Percentiles rank a stretch among this genome's conserved stretches.
Evolutionary conservation across 2,329 filamentous ascomycete genomes (phyloP).

Genomic region (Botryotinia globosa): DNA sequence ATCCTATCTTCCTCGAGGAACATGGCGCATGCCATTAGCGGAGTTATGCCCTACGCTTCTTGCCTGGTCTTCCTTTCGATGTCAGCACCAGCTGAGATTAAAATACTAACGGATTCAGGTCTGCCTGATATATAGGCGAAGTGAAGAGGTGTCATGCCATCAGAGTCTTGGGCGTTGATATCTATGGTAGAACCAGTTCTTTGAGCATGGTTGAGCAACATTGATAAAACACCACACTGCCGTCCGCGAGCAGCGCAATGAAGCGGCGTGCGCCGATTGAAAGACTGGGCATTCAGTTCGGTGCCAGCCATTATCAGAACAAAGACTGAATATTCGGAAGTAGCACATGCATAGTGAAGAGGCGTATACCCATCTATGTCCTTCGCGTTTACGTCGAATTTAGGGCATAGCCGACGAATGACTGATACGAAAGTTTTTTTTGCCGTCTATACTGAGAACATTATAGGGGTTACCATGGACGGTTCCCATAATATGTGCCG

Average conservation of each 20-base stretch:
- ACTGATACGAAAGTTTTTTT: slow-evolving; percentile 6
- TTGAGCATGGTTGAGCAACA: slow-evolving; percentile 19
- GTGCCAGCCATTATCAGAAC: slow-evolving; percentile 22
- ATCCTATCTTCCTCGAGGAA: slow-evolving; percentile 21
- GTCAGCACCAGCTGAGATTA: slow-evolving; percentile 23
- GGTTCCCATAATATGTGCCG: slow-evolving; percentile 16
- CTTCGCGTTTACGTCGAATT: neutral
- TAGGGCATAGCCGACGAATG: neutral
- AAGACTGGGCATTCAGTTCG: slow-evolving; percentile 10
- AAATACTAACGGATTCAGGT: slow-evolving; percentile 21
- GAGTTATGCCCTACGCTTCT: neutral
- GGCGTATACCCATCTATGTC: slow-evolving; percentile 22
- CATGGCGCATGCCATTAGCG: slow-evolving; percentile 20
- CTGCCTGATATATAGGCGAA: slow-evolving; percentile 23
- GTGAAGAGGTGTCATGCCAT: slow-evolving; percentile 23
- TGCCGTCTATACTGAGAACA: neutral
- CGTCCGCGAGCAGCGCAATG: slow-evolving; percentile 24
- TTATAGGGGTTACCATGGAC: too few species aligned
- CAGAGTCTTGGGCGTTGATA: slow-evolving; percentile 12
- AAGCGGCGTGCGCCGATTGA: slow-evolving; percentile 20
- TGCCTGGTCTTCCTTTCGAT: slow-evolving; percentile 21
- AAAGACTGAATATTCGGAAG: slow-evolving; percentile 13
- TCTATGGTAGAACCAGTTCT: neutral
- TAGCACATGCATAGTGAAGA: slow-evolving; percentile 24
- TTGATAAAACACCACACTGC: slow-evolving; percentile 35